phyloP scores from a whole-genome alignment of 2,329 filamentous ascomycete genomes.

The Cladosporium austrohemisphaericum region DNA sequence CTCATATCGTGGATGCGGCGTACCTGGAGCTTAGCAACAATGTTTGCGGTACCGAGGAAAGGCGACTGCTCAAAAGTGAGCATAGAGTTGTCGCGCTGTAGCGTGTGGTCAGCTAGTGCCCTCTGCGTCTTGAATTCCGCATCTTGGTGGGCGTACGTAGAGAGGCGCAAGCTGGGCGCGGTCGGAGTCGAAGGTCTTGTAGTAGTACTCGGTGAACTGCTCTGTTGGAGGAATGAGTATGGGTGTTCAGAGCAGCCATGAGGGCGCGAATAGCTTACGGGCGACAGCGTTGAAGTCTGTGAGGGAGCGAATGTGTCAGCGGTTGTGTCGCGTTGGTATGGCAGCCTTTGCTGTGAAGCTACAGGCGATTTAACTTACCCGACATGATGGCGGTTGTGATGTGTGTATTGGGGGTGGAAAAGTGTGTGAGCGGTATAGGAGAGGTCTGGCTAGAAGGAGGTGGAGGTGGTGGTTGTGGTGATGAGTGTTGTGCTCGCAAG shows the following conservation, averaged over 20 bases:
- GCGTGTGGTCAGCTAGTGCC: not conserved
- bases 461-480: too few relatives aligned
- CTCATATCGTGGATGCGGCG: not conserved
- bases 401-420: not conserved
- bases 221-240: conserved; percentile 49
- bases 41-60: conserved; percentile 59
- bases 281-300: conserved; percentile 34
- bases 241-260: not conserved
- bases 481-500: too few relatives aligned
- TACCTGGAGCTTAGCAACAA: conserved; percentile 80
- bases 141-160: conserved; percentile 64
- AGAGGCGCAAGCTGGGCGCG: conserved; percentile 63
- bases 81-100: conserved; percentile 78
- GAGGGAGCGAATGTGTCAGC: conserved; percentile 5
- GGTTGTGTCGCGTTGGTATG: not conserved
- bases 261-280: conserved; percentile 13
- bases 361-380: conserved; percentile 18
- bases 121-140: not conserved
- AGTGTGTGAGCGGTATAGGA: not conserved
- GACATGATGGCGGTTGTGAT: conserved; percentile 19
- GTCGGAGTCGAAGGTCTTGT: conserved; percentile 76
- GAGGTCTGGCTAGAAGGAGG: too few relatives aligned
- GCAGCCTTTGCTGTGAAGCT: not conserved
- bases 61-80: conserved; percentile 81
- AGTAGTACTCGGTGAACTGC: conserved; percentile 89